Conservation (phyloP, 176 grass and related monocot genomes). For the Urochloa ruziziensis region DNA sequence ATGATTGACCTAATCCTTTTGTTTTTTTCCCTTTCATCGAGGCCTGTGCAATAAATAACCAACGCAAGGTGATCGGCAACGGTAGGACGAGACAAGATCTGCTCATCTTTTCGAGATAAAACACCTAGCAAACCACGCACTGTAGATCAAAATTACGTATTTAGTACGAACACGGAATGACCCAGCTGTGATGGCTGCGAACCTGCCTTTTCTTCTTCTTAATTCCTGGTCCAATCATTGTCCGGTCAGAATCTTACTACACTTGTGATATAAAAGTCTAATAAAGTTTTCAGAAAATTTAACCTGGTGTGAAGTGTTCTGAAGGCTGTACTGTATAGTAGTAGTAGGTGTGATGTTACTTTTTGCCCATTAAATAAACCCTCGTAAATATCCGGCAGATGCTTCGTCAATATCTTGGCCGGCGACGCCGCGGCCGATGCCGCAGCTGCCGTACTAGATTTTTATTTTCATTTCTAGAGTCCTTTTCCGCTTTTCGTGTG, state of each 20-base stretch:
- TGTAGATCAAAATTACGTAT: background rate
- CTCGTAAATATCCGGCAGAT: slow-evolving; percentile 16
- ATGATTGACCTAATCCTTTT: slow-evolving; percentile 22
- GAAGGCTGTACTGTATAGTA: too few species aligned
- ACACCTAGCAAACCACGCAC: background rate
- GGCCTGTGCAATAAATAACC: background rate
- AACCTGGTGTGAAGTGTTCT: slow-evolving; percentile 4
- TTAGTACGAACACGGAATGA: slow-evolving; percentile 13
- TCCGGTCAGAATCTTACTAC: slow-evolving; percentile 23
- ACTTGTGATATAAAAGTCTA: background rate
- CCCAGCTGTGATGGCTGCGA: background rate
- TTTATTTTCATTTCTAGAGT: too few species aligned
- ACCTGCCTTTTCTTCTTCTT: background rate
- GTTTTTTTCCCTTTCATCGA: background rate
- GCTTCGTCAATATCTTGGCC: too few species aligned
- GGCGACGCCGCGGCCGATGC: too few species aligned
- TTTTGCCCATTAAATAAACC: background rate
- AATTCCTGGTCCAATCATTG: slow-evolving; percentile 31
- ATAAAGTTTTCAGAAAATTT: background rate
- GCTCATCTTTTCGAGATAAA: background rate
- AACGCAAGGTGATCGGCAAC: background rate
- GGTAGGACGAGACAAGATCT: slow-evolving; percentile 7
- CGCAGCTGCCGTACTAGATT: too few species aligned
- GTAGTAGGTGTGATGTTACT: background rate
- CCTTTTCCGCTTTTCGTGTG: too few species aligned